Base-by-base conservation (phyloP, 2,329 filamentous ascomycete genomes). In the Alternaria gaisen region DNA sequence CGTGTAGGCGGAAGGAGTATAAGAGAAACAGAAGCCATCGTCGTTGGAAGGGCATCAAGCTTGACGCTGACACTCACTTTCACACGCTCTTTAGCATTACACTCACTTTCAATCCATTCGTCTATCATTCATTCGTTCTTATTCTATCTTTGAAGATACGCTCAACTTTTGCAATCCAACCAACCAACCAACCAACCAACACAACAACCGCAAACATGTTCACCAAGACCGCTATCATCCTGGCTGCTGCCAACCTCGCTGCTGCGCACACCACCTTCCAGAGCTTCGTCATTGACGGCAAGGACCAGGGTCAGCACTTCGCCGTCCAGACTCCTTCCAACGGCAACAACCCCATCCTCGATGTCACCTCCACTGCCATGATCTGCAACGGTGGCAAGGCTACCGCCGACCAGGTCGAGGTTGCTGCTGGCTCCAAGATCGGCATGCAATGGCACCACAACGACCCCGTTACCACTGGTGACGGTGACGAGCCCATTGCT, bases 401-500 rank as follows among this genome's bases (percentile, higher is more conserved):
- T 16, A 69, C 70, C 42, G 63, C 78, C 5, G 76, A 82, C 69
- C 79, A 80, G 18, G 79, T 83, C 66, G 74, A 77, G 14, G 82
- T 85, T 62, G 81, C 81, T 51, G 79, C 68, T 62, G 85, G 85
- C 57, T 81, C 83, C 63, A 79, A 79, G 63, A 63, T 86, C 59
- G 67, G 67, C 50, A 63, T 75, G 66, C 83, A 85, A 72, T 86
- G 83, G 57, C 83, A 82, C 74, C 84, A 86, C 79, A 74, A 86
- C 74, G 79, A 61, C 64, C 56, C 58, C 9, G 56, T 58, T 4
- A 18, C 56, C 47, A 28, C 41, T 10, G 74, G 74, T 61, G 71
- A 72, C 58, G n/a, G 50, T 7, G 83, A 85, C 70, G 84, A 85
- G 72, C 84, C 85, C 73, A 84, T 86, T 48, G 84, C 80, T 65